These are phyloP conservation scores for Misopates orontium DNA, from an alignment of 257 asterid genomes.

Conservation along the genomic window DNA sequence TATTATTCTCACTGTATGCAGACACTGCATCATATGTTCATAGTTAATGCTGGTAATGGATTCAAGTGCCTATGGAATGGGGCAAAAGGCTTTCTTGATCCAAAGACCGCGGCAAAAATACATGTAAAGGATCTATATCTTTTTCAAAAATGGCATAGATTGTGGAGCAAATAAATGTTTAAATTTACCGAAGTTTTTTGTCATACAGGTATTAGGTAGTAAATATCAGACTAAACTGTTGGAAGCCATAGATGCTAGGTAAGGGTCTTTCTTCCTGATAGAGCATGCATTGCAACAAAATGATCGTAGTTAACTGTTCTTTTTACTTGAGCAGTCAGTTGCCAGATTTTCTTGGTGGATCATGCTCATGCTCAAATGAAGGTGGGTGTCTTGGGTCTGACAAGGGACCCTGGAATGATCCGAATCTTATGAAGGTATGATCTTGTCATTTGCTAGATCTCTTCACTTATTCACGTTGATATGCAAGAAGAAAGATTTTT, in stretches of 20 bases:
- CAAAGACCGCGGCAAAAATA: conserved; percentile 83
- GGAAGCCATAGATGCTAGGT: conserved; percentile 84
- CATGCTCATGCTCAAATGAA: conserved; percentile 75
- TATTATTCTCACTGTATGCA: conserved; percentile 41
- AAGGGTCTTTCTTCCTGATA: conserved; percentile 32
- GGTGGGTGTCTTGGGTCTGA: conserved; percentile 93
- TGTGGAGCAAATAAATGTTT: conserved; percentile 23
- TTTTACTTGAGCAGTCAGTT: conserved; percentile 61
- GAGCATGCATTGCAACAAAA: conserved; percentile 1
- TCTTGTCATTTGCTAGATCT: conserved; percentile 21
- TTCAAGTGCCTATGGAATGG: conserved; percentile 84
- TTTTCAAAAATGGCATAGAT: conserved; percentile 19
- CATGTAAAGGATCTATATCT: conserved; percentile 48
- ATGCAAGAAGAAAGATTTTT: conserved; percentile 6
- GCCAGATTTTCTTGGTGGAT: conserved; percentile 97
- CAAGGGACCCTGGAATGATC: conserved; percentile 93
- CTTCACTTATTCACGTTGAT: conserved; percentile 10
- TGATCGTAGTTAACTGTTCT: conserved; percentile 24
- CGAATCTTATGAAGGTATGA: conserved; percentile 79
- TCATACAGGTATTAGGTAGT: conserved; percentile 78
- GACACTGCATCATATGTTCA: conserved; percentile 92
- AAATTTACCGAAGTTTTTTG: conserved; percentile 28
- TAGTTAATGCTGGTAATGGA: conserved; percentile 94
- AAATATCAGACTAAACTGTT: conserved; percentile 72
- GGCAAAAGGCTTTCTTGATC: conserved; percentile 87